These are phyloP conservation scores for Vinca minor DNA, from an alignment of 257 asterid species.

Conservation along the genomic window DNA sequence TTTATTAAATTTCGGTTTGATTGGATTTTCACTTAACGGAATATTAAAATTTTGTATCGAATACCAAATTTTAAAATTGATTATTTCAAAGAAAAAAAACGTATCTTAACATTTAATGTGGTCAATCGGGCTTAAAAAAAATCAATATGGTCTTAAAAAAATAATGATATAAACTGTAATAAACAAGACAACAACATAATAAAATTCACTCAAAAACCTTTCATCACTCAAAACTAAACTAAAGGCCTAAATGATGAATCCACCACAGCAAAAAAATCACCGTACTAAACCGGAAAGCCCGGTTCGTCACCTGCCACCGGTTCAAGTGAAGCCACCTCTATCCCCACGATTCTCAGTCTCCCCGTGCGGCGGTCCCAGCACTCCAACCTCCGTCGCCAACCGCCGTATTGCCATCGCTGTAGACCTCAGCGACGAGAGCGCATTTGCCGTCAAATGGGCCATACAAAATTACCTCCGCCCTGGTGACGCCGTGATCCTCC, in stretches of 20 bases:
- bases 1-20: too few relatives aligned
- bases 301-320: slow-evolving; percentile 19
- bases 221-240: background rate
- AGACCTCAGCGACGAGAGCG: slow-evolving; percentile 53
- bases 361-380: too few relatives aligned
- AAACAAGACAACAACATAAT: background rate
- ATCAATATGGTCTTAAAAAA: too few relatives aligned
- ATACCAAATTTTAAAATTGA: too few relatives aligned
- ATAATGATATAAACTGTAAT: background rate
- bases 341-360: slow-evolving; percentile 30
- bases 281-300: slow-evolving; percentile 14
- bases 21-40: too few relatives aligned
- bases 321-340: slow-evolving; percentile 24
- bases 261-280: slow-evolving; percentile 15
- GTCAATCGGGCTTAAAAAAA: too few relatives aligned
- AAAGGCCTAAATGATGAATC: too few relatives aligned
- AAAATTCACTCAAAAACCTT: background rate
- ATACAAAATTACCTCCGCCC: slow-evolving; percentile 45
- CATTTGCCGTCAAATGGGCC: slow-evolving; percentile 50
- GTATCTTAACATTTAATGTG: too few relatives aligned
- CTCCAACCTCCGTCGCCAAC: slow-evolving; percentile 24
- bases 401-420: slow-evolving; percentile 54
- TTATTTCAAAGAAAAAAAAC: too few relatives aligned
- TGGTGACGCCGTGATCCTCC: slow-evolving; percentile 40
- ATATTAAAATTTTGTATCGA: too few relatives aligned